phyloP scores from a whole-genome alignment of 1,284 basidiomycete genomes.

The Bondarzewia mesenterica region DNA sequence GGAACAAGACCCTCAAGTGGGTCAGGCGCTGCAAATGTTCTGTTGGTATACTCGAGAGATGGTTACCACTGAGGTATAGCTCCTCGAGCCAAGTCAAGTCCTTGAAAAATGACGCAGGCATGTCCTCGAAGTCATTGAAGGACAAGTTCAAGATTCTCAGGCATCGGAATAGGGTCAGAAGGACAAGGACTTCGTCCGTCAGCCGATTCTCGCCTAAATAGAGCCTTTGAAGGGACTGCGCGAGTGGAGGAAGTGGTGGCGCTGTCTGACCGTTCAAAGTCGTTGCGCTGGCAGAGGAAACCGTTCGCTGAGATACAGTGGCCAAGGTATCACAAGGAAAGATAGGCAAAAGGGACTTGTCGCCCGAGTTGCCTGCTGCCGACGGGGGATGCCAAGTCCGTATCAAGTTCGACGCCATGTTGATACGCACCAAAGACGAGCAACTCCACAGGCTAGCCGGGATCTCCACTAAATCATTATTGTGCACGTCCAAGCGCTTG shows the following conservation, averaged over 20 bases:
- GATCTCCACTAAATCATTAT: slow-evolving; percentile 82
- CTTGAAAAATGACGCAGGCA: slow-evolving; percentile 73
- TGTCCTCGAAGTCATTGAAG: slow-evolving; percentile 93
- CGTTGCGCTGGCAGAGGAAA: slow-evolving; percentile 31
- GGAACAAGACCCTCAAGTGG: slow-evolving; percentile 67
- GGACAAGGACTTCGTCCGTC: slow-evolving; percentile 75
- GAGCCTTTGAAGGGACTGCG: slow-evolving; percentile 66
- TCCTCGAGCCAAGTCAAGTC: slow-evolving; percentile 69
- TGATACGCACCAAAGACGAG: slow-evolving; percentile 65
- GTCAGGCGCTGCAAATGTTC: slow-evolving; percentile 76
- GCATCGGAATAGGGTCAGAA: slow-evolving; percentile 68
- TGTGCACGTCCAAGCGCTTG: slow-evolving; percentile 80
- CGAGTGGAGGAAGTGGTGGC: slow-evolving; percentile 55
- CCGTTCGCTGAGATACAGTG: slow-evolving; percentile 29
- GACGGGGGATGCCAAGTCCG: slow-evolving; percentile 56
- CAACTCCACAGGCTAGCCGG: slow-evolving; percentile 85
- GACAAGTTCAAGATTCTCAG: slow-evolving; percentile 86
- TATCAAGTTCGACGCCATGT: slow-evolving; percentile 89
- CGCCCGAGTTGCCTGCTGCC: background rate
- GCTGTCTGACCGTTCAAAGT: slow-evolving; percentile 12
- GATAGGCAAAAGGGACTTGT: slow-evolving; percentile 2
- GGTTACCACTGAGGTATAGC: slow-evolving; percentile 92
- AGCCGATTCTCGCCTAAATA: slow-evolving; percentile 89
- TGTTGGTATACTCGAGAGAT: slow-evolving; percentile 82
- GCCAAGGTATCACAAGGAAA: background rate